Conservation (phyloP, 2,329 filamentous ascomycete species). For the Arachnopeziza araneosa region DNA sequence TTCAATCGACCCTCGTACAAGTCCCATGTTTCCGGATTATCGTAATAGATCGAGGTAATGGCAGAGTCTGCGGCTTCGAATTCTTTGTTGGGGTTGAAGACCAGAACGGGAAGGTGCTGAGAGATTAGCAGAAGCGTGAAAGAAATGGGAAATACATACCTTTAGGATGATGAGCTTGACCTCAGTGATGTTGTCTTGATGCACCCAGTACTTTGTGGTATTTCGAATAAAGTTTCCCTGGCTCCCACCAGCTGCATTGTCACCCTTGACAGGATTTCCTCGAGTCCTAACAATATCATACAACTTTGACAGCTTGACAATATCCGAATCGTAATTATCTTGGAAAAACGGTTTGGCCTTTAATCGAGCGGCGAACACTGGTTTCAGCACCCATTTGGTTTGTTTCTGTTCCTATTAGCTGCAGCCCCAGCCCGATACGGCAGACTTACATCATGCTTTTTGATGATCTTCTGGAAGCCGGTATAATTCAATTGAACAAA, state of each 20-base stretch:
- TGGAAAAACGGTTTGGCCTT: slow-evolving; percentile 98
- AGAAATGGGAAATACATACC: slow-evolving; percentile 31
- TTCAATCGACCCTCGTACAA: slow-evolving; percentile 90
- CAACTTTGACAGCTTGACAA: slow-evolving; percentile 88
- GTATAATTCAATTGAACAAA: slow-evolving; percentile 99
- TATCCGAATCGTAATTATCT: slow-evolving; percentile 95
- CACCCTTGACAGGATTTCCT: slow-evolving; percentile 87
- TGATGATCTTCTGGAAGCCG: slow-evolving; percentile 99
- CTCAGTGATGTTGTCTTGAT: slow-evolving; percentile 96
- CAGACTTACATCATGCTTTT: slow-evolving; percentile 86
- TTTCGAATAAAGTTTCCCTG: slow-evolving; percentile 96
- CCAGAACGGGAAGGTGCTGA: slow-evolving; percentile 86
- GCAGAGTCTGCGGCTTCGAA: slow-evolving; percentile 87
- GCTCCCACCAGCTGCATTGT: slow-evolving; percentile 81
- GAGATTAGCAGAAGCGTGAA: slow-evolving; percentile 14
- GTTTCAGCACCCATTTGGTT: slow-evolving; percentile 87
- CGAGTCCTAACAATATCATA: slow-evolving; percentile 93
- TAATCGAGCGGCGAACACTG: slow-evolving; percentile 90
- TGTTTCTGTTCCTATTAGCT: slow-evolving; percentile 60
- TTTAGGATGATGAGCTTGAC: slow-evolving; percentile 97
- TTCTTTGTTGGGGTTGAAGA: slow-evolving; percentile 96
- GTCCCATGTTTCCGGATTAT: slow-evolving; percentile 91
- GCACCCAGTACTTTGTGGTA: slow-evolving; percentile 99
- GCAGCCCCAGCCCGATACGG: neutral
- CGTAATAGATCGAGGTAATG: slow-evolving; percentile 98